phyloP scores from a whole-genome alignment of 1,284 basidiomycete genomes.

The Sparassis latifolia region DNA sequence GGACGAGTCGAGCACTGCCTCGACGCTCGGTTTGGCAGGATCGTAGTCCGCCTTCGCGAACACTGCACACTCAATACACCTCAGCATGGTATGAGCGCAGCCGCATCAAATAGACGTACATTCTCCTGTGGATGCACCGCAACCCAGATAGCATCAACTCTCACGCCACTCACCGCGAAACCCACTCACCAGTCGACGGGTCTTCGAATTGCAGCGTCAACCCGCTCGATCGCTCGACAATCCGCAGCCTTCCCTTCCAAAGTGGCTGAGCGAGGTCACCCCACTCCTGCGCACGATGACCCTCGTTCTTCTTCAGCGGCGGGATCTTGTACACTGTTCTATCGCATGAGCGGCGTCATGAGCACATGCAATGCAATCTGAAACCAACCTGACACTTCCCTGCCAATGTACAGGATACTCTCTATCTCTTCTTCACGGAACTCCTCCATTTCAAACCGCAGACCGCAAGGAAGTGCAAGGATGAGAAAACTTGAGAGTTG shows the following conservation, averaged over 20 bases:
- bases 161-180: not conserved
- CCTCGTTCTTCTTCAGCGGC: conserved; percentile 76
- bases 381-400: conserved; percentile 72
- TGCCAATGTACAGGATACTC: conserved; percentile 77
- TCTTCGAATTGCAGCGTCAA: conserved; percentile 72
- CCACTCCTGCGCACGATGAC: conserved; percentile 82
- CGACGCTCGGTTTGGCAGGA: conserved; percentile 76
- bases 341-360: conserved; percentile 6
- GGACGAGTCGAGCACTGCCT: conserved; percentile 93
- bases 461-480: too few species aligned
- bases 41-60: conserved; percentile 93
- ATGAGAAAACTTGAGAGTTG: too few species aligned
- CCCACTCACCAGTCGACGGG: conserved; percentile 56
- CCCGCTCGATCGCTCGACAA: conserved; percentile 65
- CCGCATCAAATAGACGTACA: conserved; percentile 3
- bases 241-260: conserved; percentile 87
- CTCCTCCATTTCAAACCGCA: conserved; percentile 37
- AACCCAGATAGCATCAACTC: not conserved
- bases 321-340: conserved; percentile 74
- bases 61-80: conserved; percentile 36
- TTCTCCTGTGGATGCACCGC: conserved; percentile 14
- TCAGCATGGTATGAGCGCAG: not conserved
- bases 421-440: conserved; percentile 69
- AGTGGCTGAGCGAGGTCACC: conserved; percentile 76
- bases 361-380: not conserved